phyloP scores from a whole-genome alignment of 1,284 basidiomycete species.

The Moesziomyces sp. region DNA sequence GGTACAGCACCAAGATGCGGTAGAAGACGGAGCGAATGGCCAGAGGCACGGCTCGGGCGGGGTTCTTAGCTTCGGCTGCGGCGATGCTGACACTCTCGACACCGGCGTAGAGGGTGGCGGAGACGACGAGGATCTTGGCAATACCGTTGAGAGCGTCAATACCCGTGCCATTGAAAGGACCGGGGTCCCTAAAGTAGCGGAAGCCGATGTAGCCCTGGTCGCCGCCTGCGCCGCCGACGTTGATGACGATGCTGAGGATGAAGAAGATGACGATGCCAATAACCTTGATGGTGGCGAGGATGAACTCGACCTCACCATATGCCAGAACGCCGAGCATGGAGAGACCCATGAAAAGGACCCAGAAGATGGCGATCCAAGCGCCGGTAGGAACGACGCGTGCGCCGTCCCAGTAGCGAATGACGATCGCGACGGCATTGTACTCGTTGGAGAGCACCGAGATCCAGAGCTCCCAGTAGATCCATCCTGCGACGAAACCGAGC shows the following conservation, averaged over 20 bases:
- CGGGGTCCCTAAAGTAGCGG: conserved; percentile 67
- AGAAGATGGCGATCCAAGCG: conserved; percentile 51
- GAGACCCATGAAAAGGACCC: conserved; percentile 46
- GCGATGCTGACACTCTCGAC: conserved; percentile 73
- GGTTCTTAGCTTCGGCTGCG: conserved; percentile 53
- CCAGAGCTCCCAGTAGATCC: conserved; percentile 68
- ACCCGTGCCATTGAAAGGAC: conserved; percentile 65
- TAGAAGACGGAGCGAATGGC: conserved; percentile 74
- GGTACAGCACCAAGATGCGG: conserved; percentile 79
- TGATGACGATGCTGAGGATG: conserved; percentile 49
- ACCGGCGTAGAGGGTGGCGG: conserved; percentile 73
- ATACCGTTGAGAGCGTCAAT: conserved; percentile 56
- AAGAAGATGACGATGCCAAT: conserved; percentile 48
- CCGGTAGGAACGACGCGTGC: conserved; percentile 25
- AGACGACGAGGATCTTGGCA: conserved; percentile 77
- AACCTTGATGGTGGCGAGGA: conserved; percentile 42
- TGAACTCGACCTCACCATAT: conserved; percentile 64
- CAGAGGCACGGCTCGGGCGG: conserved; percentile 39
- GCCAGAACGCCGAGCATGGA: conserved; percentile 41
- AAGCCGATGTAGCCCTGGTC: conserved; percentile 48
- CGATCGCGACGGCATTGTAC: conserved; percentile 43
- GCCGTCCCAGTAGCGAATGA: conserved; percentile 44
- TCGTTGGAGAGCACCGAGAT: conserved; percentile 48
- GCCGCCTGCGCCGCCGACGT: conserved; percentile 39
- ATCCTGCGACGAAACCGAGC: conserved; percentile 73